Evolutionary conservation across 768 basidiomycete genomes (phyloP), one percentile per base, ranked within the genome.

Genomic region (Lepiota brunneoincarnata): DNA sequence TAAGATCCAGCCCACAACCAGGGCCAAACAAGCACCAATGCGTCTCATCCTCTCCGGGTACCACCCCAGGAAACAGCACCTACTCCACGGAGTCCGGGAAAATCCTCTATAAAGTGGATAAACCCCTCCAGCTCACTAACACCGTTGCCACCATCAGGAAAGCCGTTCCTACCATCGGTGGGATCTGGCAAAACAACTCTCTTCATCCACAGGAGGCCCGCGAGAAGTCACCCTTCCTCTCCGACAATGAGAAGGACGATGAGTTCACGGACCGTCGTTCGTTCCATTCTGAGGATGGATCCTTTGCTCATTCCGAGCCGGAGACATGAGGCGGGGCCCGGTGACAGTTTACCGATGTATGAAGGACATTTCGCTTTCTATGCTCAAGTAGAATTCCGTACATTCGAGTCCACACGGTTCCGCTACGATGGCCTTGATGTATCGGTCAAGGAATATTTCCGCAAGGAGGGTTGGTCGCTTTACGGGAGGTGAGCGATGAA

Each of bases 51-150:
- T 67, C 15, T 63, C 61, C 12, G 58, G 49, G 17, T 41, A 48
- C 23, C 53, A 61, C n/a, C 64, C 64, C 10, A 62, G 58, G 40
- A n/a, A 54, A 64, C 39, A 50, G 60, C 11, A 54, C 59, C 20
- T 67, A 61, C 47, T 50, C 56, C 36, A 61, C 55, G 9, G 56
- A 63, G 17, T 44, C 60, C 1, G 64, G 63, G 4, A 51, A 63
- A 24, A 49, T 59, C 4, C 20, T 67, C 4, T 65, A 65, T 58
- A 63, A 61, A 43, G 60, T 58, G 24, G 51, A 56, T 15, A 58
- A 61, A 5, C 58, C 56, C 0, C 46, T 35, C 24, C 49, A 38
- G 18, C 21, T 59, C 26, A 26, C 43, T 6, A 17, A 31, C 23
- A 37, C 47, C 18, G 47, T 36, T 39, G 49, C 58, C 10, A 61